Evolutionary conservation across 73 alveolate species (phyloP), one percentile per base, ranked within the genome.

Genomic region (Stentor roeselii): DNA sequence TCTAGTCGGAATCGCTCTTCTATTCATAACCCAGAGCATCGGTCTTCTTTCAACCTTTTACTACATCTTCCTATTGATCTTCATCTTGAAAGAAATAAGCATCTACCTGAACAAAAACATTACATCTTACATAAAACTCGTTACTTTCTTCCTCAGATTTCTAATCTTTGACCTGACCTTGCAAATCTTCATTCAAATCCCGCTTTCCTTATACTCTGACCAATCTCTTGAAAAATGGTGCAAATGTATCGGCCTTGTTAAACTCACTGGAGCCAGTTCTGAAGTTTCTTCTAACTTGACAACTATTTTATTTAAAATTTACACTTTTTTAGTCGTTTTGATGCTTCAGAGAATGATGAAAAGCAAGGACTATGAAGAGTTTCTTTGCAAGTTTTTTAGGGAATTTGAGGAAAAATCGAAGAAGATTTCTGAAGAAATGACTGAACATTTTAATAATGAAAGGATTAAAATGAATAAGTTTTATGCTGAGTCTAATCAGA

Each of bases 321-420:
- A 21, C 42, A 67, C 80, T 21, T 67, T 67, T 32, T 21, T 32
- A 1, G 11, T 67, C 34, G n/a, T 67, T 27, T 67, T 21, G 21
- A 34, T 67, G 42, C 21, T 67, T 15, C 14, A 67, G 15, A 36
- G 80, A 32, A 67, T 67, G 80, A 67, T 67, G 80, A 67, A 67
- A 67, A 67, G 50, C 41, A 21, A 67, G 34, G 80, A 67, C 41
- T 67, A 67, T 67, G 41, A 67, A 67, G 80, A 67, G 1, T 34
- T 30, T 32, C 21, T 67, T 15, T 27, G 41, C 41, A 1, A n/a
- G 0, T 27, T 21, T 14, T 21, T 21, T 21, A 15, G 37, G 21
- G 37, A 67, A 67, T 27, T 67, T 27, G n/a, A 67, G 11, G 41
- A 21, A 21, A 21, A 67, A 2, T n/a, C 80, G 14, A 34, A 67